These are phyloP conservation scores for Coemansia sp. DNA, from an alignment of 192 early-diverging fungal genomes.

Conservation along the genomic window DNA sequence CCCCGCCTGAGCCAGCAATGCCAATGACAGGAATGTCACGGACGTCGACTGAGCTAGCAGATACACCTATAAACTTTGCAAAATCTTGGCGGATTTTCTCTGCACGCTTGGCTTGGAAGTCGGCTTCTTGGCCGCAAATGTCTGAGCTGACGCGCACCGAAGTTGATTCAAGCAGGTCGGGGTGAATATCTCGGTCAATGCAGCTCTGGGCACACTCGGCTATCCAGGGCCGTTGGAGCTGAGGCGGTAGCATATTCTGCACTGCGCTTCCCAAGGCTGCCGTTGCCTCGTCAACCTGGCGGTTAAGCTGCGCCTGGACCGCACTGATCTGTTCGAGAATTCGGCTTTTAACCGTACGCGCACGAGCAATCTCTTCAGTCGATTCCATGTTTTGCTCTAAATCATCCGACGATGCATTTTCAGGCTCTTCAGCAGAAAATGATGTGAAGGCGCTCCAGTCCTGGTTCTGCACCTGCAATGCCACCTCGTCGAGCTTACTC, in stretches of 20 bases:
- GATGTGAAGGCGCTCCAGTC: slow-evolving; percentile 10
- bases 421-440: background rate
- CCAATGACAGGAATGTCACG: slow-evolving; percentile 72
- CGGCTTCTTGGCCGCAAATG: slow-evolving; percentile 35
- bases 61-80: slow-evolving; percentile 74
- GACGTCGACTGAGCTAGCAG: slow-evolving; percentile 60
- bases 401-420: background rate
- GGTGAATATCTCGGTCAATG: slow-evolving; percentile 32
- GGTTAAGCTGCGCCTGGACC: slow-evolving; percentile 19
- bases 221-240: slow-evolving; percentile 42
- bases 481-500: slow-evolving; percentile 20
- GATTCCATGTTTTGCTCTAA: background rate
- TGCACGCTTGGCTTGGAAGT: slow-evolving; percentile 24
- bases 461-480: slow-evolving; percentile 13
- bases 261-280: slow-evolving; percentile 23
- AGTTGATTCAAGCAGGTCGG: slow-evolving; percentile 31
- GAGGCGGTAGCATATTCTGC: slow-evolving; percentile 37
- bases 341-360: slow-evolving; percentile 18
- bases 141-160: slow-evolving; percentile 27
- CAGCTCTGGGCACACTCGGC: slow-evolving; percentile 33
- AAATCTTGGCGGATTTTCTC: slow-evolving; percentile 61
- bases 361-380: background rate
- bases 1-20: slow-evolving; percentile 77
- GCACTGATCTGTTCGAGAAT: slow-evolving; percentile 24
- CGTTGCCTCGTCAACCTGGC: slow-evolving; percentile 25